Conservation (phyloP, 2,329 filamentous ascomycete species). For the Cytospora paraplurivora region DNA sequence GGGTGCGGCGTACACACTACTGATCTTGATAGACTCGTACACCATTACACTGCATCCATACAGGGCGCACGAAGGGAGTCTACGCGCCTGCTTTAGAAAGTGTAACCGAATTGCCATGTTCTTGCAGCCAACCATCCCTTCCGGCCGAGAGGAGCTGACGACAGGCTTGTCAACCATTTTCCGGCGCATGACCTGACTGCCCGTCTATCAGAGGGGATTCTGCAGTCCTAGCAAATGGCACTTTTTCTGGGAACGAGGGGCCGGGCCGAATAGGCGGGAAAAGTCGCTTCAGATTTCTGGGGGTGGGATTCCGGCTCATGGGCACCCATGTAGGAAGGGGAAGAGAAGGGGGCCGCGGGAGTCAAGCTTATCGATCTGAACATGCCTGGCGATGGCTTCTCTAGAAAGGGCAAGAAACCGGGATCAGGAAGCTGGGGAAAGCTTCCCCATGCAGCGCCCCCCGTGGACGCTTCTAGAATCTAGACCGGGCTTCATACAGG, state of each 20-base stretch:
- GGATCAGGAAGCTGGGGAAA: constrained; percentile 1
- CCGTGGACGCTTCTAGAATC: constrained; percentile 1
- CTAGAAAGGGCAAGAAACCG: constrained; percentile 7
- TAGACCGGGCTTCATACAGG: constrained; percentile 7
- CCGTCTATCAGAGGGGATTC: constrained; percentile 1
- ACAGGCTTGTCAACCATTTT: not conserved
- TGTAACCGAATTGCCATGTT: constrained; percentile 1
- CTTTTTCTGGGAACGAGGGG: not conserved
- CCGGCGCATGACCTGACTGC: constrained; percentile 15
- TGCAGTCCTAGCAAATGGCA: not conserved
- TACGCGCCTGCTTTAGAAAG: constrained; percentile 7
- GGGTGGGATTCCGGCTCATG: no score
- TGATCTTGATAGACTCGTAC: no score
- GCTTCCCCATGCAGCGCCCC: not conserved
- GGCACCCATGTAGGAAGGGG: no score
- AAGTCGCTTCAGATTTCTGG: no score
- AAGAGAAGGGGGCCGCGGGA: no score
- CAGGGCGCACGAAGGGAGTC: constrained; percentile 1
- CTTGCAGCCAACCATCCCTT: not conserved
- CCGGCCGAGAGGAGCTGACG: constrained; percentile 8
- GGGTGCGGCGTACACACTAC: no score
- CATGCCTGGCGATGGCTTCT: not conserved
- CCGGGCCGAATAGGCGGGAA: no score
- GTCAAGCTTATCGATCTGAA: no score
- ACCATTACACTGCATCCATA: no score